Conservation (phyloP, 1,284 basidiomycete genomes). For the Gastroboletus turbinatus region DNA sequence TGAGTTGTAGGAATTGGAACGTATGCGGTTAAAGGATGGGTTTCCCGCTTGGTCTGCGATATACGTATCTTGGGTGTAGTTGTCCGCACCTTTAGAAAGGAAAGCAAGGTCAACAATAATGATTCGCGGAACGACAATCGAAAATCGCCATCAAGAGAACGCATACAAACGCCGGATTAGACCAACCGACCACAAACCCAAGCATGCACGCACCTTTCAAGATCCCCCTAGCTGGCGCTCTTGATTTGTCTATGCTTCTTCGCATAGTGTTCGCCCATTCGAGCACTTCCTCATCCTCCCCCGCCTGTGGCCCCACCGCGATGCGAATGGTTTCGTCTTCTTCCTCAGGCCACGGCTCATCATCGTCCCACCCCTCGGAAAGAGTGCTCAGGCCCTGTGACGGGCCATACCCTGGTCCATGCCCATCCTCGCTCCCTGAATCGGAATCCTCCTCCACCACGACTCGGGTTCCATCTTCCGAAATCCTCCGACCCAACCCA, state of each 20-base stretch:
- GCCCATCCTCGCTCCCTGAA: constrained; percentile 50
- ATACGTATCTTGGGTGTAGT: constrained; percentile 60
- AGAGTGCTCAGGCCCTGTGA: constrained; percentile 40
- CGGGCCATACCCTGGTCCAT: constrained; percentile 21
- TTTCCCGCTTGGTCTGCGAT: constrained; percentile 41
- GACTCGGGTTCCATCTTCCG: constrained; percentile 68
- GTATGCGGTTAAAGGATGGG: constrained; percentile 50
- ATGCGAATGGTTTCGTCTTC: constrained; percentile 76
- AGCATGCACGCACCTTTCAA: constrained; percentile 72
- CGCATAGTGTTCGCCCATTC: constrained; percentile 74
- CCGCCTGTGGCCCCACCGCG: constrained; percentile 34
- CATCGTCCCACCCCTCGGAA: constrained; percentile 69
- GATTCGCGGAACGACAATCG: background rate
- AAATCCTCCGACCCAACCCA: constrained; percentile 46
- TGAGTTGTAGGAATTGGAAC: constrained; percentile 81
- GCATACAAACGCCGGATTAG: constrained; percentile 6
- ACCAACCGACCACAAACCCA: background rate
- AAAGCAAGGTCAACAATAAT: constrained; percentile 3
- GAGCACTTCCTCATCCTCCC: constrained; percentile 58
- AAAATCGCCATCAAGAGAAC: background rate
- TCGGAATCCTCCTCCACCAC: constrained; percentile 74
- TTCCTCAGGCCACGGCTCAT: constrained; percentile 61
- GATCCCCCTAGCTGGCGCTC: constrained; percentile 79
- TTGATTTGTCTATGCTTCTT: constrained; percentile 62
- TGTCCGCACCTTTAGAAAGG: constrained; percentile 51